Conservation (phyloP, 192 early-diverging fungal genomes). For the Linnemannia zychae region DNA sequence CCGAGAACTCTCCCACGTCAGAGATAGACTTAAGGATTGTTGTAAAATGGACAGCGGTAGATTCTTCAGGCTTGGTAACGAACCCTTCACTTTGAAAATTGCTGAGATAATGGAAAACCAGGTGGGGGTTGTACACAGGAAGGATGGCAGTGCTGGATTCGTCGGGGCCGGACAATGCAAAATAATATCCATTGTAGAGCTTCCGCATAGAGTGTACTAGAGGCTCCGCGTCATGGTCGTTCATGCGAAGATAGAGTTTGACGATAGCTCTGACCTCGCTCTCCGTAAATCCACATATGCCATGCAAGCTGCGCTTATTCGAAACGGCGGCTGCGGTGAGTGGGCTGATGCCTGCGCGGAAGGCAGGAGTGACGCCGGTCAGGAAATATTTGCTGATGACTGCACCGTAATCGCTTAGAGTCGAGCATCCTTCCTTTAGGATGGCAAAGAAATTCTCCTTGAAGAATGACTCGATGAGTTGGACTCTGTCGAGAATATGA, state of each 20-base stretch:
- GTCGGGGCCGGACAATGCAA: constrained; percentile 34
- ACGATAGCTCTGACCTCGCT: constrained; percentile 55
- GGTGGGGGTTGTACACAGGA: constrained; percentile 53
- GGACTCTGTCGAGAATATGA: constrained; percentile 24
- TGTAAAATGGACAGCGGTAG: constrained; percentile 42
- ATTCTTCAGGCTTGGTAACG: constrained; percentile 52
- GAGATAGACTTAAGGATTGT: constrained; percentile 55
- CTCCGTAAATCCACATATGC: constrained; percentile 56
- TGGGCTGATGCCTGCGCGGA: constrained; percentile 45
- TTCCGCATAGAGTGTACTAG: constrained; percentile 34
- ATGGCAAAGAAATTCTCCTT: constrained; percentile 48
- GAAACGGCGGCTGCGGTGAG: constrained; percentile 51
- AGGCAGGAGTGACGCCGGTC: constrained; percentile 50
- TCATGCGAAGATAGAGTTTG: constrained; percentile 42
- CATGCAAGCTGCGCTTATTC: constrained; percentile 35
- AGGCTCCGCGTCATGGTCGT: constrained; percentile 32
- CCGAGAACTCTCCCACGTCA: constrained; percentile 56
- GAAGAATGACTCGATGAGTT: constrained; percentile 43
- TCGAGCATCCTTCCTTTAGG: constrained; percentile 47
- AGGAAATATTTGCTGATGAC: constrained; percentile 54
- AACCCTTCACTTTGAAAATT: constrained; percentile 38
- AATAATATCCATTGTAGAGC: constrained; percentile 56
- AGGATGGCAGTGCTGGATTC: constrained; percentile 38
- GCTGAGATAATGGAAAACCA: constrained; percentile 48
- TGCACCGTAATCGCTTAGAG: constrained; percentile 27